Evolutionary conservation across 106 monocot genomes (phyloP).

Genomic region (Dioscorea dumetorum): DNA sequence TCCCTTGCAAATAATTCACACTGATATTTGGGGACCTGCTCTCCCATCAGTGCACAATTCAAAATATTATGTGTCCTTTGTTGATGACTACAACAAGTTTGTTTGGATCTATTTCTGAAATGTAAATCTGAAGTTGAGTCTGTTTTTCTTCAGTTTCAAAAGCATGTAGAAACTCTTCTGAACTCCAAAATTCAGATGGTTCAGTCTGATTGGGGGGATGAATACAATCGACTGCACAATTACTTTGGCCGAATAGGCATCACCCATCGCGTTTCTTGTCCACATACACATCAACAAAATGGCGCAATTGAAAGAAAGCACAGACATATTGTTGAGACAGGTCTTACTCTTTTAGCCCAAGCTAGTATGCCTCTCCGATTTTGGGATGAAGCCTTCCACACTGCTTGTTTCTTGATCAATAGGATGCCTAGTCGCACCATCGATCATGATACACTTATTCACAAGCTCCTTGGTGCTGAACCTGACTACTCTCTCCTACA

Average conservation of each 20-base stretch:
- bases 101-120: background rate
- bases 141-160: too few relatives aligned
- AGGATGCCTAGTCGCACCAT: background rate
- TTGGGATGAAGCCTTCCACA: constrained; percentile 2
- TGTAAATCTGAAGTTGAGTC: background rate
- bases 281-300: constrained; percentile 2
- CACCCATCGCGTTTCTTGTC: background rate
- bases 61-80: constrained; percentile 4
- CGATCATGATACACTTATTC: background rate
- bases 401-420: background rate
- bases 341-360: background rate
- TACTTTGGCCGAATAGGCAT: background rate
- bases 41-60: too few relatives aligned
- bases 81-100: constrained; percentile 2
- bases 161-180: background rate
- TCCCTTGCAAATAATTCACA: too few relatives aligned
- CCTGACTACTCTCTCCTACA: background rate
- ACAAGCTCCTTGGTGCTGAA: background rate
- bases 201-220: constrained; percentile 6
- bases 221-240: background rate
- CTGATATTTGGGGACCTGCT: too few relatives aligned
- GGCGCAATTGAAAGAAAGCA: constrained; percentile 1
- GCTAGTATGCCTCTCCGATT: background rate
- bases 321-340: too few relatives aligned
- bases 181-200: background rate